phyloP scores from a whole-genome alignment of 371 early-diverging fungal species.

The Circinella umbellata region DNA sequence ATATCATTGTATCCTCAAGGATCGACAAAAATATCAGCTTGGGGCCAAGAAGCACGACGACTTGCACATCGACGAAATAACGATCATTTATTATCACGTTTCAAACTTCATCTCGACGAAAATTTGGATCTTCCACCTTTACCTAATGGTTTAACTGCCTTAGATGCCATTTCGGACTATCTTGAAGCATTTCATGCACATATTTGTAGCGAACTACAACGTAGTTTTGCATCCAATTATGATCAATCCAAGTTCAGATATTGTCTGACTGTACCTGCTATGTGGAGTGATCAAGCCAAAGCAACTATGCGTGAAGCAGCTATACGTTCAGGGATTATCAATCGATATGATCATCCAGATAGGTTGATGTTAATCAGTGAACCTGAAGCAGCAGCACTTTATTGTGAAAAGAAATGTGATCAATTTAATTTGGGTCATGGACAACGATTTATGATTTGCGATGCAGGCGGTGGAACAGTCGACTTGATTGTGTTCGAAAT shows the following conservation, averaged over 20 bases:
- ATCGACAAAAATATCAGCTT: conserved; percentile 47
- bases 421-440: conserved; percentile 52
- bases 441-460: conserved; percentile 66
- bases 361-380: conserved; percentile 56
- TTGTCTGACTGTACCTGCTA: conserved; percentile 55
- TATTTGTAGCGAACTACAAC: conserved; percentile 48
- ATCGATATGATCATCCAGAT: conserved; percentile 52
- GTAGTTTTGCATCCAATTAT: conserved; percentile 50
- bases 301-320: conserved; percentile 57
- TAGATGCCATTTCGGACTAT: conserved; percentile 33
- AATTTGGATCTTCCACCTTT: conserved; percentile 34
- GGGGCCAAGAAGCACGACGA: conserved; percentile 56
- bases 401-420: conserved; percentile 54
- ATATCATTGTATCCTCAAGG: conserved; percentile 49
- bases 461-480: conserved; percentile 72
- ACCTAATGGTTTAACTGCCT: conserved; percentile 20
- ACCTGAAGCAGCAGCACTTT: conserved; percentile 30
- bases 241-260: conserved; percentile 53
- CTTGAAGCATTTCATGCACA: conserved; percentile 51
- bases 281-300: conserved; percentile 59
- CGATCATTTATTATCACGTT: conserved; percentile 45
- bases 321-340: conserved; percentile 48
- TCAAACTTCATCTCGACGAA: conserved; percentile 55
- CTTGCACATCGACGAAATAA: conserved; percentile 43
- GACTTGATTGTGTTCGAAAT: conserved; percentile 61